phyloP scores from a whole-genome alignment of 2,329 filamentous ascomycete species.

The Zymoseptoria pseudotritici region DNA sequence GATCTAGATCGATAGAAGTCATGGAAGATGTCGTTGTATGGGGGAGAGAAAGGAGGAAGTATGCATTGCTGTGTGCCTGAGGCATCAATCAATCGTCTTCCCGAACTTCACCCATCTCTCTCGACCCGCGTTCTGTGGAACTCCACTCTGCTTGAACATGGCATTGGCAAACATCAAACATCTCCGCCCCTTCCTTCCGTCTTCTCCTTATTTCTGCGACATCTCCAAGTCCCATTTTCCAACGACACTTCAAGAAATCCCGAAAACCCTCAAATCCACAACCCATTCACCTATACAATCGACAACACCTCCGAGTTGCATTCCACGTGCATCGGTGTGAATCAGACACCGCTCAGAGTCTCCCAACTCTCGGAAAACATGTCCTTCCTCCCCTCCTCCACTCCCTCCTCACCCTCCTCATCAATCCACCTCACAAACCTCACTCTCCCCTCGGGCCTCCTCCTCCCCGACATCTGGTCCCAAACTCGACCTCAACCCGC shows the following conservation, averaged over 20 bases:
- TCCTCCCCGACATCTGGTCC: slow-evolving; percentile 61
- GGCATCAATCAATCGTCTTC: no score
- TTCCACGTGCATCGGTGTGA: no score
- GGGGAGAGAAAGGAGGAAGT: no score
- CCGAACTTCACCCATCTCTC: no score
- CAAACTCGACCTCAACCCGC: slow-evolving; percentile 56
- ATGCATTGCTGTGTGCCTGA: no score
- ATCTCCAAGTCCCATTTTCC: not conserved
- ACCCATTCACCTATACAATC: not conserved
- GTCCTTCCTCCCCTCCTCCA: not conserved
- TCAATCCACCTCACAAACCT: slow-evolving; percentile 56
- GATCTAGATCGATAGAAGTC: no score
- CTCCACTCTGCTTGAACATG: not conserved
- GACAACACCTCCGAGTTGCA: no score
- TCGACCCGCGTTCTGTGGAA: not conserved
- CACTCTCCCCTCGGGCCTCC: slow-evolving; percentile 46
- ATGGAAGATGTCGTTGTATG: no score
- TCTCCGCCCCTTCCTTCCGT: not conserved
- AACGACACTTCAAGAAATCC: not conserved
- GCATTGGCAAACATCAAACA: not conserved
- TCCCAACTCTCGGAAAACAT: not conserved
- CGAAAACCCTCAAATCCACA: not conserved
- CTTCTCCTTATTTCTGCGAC: not conserved
- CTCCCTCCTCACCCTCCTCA: not conserved
- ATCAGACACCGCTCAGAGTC: no score